phyloP scores from a whole-genome alignment of 768 basidiomycete species.

The Pulveroboletus sp. region DNA sequence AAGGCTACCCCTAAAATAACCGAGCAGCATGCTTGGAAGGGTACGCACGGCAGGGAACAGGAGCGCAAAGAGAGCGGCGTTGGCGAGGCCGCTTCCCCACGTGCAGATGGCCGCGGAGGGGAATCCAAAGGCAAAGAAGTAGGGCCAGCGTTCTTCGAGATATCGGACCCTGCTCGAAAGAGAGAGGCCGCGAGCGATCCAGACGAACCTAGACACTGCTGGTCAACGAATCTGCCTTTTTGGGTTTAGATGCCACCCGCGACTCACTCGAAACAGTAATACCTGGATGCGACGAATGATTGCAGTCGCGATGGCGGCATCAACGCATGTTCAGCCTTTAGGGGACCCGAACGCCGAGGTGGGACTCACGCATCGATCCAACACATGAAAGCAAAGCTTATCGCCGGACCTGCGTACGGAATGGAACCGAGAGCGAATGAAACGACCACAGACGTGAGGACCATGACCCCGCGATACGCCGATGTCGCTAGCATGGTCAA shows the following conservation, averaged over 20 bases:
- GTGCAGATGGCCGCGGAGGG: constrained; percentile 71
- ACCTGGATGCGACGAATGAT: constrained; percentile 52
- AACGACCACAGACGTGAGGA: constrained; percentile 67
- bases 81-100: constrained; percentile 70
- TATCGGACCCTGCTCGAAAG: constrained; percentile 64
- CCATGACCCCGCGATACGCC: constrained; percentile 79
- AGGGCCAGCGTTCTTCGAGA: constrained; percentile 87
- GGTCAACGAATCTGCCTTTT: constrained; percentile 11
- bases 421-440: constrained; percentile 61
- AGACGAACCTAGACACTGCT: constrained; percentile 54
- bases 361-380: constrained; percentile 81
- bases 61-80: constrained; percentile 79
- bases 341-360: constrained; percentile 1
- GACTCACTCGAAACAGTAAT: constrained; percentile 85
- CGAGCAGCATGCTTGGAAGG: neutral
- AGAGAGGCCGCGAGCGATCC: constrained; percentile 71
- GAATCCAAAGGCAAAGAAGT: constrained; percentile 83
- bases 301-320: too few relatives aligned
- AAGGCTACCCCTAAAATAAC: neutral
- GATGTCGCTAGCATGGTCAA: constrained; percentile 73
- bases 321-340: too few relatives aligned
- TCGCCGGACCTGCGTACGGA: constrained; percentile 58
- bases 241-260: constrained; percentile 1
- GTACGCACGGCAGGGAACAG: constrained; percentile 69
- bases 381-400: constrained; percentile 71